Evolutionary conservation across 2,329 filamentous ascomycete species (phyloP), one percentile per base, ranked within the genome.

Genomic region (Neodidymelliopsis sp.): DNA sequence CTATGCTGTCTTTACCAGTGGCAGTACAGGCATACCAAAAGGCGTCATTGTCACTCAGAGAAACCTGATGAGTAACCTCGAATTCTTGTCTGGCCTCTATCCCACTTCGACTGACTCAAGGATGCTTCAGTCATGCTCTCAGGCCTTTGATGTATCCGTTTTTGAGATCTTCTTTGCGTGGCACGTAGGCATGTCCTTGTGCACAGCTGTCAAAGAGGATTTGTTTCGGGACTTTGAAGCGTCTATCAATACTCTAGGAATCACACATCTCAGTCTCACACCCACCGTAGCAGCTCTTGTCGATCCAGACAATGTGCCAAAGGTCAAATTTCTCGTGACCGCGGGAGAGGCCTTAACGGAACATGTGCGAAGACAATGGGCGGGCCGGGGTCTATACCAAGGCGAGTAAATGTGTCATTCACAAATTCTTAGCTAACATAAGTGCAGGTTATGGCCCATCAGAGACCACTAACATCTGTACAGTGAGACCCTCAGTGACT

Each of bases 131-230:
- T 84, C 89, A 2, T 95, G 89, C 64, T 93, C 90, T 0, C 89
- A 91, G 64, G 88, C 87, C 0, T 96, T 95, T 65, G 90, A 95
- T 64, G 81, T 95, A 2, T 95, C 90, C 0, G 88, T 95, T 0
- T 95, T 95, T 66, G 91, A 96, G 63, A 92, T 95, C 11, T 93
- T 96, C 68, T 95, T 90, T 61, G 79, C 90, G 0, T 95, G 91
- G 88, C 82, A 83, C 35, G 80, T 81, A 24, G 90, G 90, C 4
- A 90, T 93, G 77, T 88, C 87, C 52, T 77, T 96, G 10, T 96
- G 89, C 65, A 84, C 88, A 2, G 87, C 85, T 0, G 82, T 79
- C 0, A 91, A 92, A 58, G 88, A 94, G 59, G 81, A 84, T 2
- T 73, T 95, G 0, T 90, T 93, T 61, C 79, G 79, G 28, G 85